A percentile compares a stretch with the other conserved stretches of the same genome.
These are phyloP conservation scores for Saksenaea oblongispora DNA, from an alignment of 371 early-diverging fungal genomes.

Conservation along the genomic window DNA sequence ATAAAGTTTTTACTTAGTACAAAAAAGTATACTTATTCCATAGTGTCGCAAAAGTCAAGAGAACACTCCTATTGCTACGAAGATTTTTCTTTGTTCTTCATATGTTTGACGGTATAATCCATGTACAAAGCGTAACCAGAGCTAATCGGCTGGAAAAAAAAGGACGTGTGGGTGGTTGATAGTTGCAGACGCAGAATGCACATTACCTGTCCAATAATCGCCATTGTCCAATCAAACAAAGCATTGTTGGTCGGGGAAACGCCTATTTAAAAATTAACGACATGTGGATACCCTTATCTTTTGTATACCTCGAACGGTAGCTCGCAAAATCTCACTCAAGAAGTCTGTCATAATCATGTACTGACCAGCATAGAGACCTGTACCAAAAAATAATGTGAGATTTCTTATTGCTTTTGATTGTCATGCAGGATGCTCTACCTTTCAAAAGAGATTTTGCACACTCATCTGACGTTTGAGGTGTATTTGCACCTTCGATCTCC, in stretches of 20 bases:
- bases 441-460: constrained; percentile 63
- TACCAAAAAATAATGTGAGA: background rate
- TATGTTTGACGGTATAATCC: constrained; percentile 39
- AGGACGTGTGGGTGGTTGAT: constrained; percentile 7
- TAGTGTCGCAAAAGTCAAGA: no score
- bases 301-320: constrained; percentile 41
- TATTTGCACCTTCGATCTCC: constrained; percentile 76
- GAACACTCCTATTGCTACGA: background rate
- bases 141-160: constrained; percentile 32
- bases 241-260: constrained; percentile 47
- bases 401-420: background rate
- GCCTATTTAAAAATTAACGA: constrained; percentile 17
- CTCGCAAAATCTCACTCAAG: constrained; percentile 49
- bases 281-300: background rate
- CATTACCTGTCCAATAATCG: constrained; percentile 43
- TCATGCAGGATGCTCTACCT: constrained; percentile 18
- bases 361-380: constrained; percentile 38
- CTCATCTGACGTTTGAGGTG: constrained; percentile 56
- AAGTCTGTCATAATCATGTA: constrained; percentile 58
- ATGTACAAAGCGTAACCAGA: constrained; percentile 47
- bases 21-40: no score
- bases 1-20: no score
- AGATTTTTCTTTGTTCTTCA: background rate
- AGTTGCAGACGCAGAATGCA: background rate
- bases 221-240: constrained; percentile 38